Evolutionary conservation across 345 rosid genomes (phyloP), one percentile per base, ranked within the genome.

Genomic region (Clausena lansium): DNA sequence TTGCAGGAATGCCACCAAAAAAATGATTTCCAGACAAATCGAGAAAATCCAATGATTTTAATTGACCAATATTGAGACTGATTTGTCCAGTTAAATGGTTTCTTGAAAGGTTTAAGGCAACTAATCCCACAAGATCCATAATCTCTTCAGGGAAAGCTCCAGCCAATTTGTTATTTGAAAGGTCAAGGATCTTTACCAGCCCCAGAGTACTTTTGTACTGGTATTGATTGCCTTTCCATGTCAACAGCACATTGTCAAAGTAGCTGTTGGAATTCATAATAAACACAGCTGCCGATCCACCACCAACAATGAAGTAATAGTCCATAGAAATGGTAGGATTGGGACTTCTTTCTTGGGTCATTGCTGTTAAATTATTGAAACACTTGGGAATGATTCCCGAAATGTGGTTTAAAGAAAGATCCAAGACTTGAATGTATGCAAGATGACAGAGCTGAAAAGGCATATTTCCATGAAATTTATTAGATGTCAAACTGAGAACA

Each of bases 141-240:
- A 85, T 68, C 28, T 74, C 77, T 15, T 64, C 41, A 6, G 88
- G 90, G 38, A 87, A 79, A 38, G 74, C 69, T 35, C 88, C 86
- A 11, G 61, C 24, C n/a, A 87, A 60, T 27, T 79, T n/a, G 76
- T 87, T 87, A 27, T 57, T 20, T 10, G 83, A 80, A 19, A 80
- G 77, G 70, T 66, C 17, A 33, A 82, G 65, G 38, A 52, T 52
- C 57, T 71, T 74, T 39, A 81, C 27, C 24, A 68, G 38, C 9
- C 75, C 70, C 7, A 75, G 59, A 4, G 78, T 69, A n/a, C 63
- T 69, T 14, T 63, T 41, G 22, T 60, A 68, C 7, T 60, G 57
- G 24, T 63, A 65, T 15, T 75, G 55, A 9, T 33, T 9, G 28
- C 76, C 71, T 75, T 69, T 67, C 78, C 83, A 75, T 13, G 52